A percentile compares a stretch with the other conserved stretches of the same genome.
Evolutionary conservation across 2,329 filamentous ascomycete species (phyloP).

Genomic region (Pseudocercospora eumusae): DNA sequence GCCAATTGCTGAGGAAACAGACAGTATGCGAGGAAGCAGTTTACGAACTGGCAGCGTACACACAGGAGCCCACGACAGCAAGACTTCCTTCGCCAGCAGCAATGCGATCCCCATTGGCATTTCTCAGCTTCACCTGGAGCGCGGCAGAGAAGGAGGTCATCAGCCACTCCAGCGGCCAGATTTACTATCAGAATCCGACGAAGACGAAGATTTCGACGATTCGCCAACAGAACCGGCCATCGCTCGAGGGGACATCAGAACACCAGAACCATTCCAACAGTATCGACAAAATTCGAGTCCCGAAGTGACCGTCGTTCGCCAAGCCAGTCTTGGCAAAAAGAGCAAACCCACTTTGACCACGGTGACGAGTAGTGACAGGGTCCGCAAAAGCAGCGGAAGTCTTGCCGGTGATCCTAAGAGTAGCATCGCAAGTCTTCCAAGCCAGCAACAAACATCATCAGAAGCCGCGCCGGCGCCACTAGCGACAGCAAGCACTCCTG

Average conservation of each 20-base stretch:
- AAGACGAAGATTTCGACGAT: constrained; percentile 20
- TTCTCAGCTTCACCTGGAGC: constrained; percentile 45
- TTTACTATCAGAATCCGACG: constrained; percentile 22
- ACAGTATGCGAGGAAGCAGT: constrained; percentile 39
- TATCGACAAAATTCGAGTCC: constrained; percentile 21
- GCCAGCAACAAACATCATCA: constrained; percentile 25
- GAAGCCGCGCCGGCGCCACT: neutral
- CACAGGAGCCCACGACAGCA: constrained; percentile 32
- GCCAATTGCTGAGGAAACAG: constrained; percentile 53
- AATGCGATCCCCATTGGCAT: constrained; percentile 50
- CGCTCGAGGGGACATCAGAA: constrained; percentile 15
- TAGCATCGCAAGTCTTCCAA: constrained; percentile 23
- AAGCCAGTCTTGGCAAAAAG: constrained; percentile 52
- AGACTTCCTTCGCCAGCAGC: constrained; percentile 51
- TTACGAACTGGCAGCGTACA: constrained; percentile 31
- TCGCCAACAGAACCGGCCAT: constrained; percentile 19
- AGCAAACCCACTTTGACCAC: constrained; percentile 52
- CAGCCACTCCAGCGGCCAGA: constrained; percentile 13
- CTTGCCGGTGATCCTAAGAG: constrained; percentile 12
- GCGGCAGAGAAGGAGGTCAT: constrained; percentile 12
- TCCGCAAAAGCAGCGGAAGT: constrained; percentile 23
- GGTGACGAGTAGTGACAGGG: constrained; percentile 47
- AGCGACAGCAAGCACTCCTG: constrained; percentile 8
- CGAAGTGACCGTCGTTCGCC: constrained; percentile 43
- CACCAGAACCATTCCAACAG: constrained; percentile 5